Percentiles rank a stretch among this genome's conserved stretches.
Evolutionary conservation across 1,139 yeast species (phyloP).

Genomic region (Sugiyamaella pinicola): DNA sequence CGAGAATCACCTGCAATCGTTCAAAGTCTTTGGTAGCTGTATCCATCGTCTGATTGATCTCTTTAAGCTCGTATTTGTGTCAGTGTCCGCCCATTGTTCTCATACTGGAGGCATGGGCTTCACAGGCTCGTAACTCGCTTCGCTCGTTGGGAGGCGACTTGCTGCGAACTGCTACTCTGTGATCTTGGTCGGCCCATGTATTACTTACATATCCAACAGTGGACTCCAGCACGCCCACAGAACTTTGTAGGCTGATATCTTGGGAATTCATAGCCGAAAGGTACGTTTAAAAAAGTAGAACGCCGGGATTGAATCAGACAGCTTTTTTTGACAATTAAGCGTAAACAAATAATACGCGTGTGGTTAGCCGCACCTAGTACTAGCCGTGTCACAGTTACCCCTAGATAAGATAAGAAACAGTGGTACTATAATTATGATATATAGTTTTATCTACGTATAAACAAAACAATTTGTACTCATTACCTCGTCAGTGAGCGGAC

Average conservation of each 20-base stretch:
- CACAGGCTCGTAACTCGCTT: too few species aligned
- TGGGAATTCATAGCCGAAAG: slow-evolving; percentile 6
- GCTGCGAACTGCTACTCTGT: too few species aligned
- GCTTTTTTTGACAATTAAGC: too few species aligned
- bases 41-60: slow-evolving; percentile 29
- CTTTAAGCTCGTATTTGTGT: slow-evolving; percentile 21
- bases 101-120: too few species aligned
- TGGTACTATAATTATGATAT: background rate
- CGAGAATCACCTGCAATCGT: slow-evolving; percentile 31
- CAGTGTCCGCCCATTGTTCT: too few species aligned
- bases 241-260: slow-evolving; percentile 12
- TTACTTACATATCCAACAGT: slow-evolving; percentile 17
- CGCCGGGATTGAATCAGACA: too few species aligned
- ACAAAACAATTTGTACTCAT: slow-evolving; percentile 7
- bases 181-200: too few species aligned
- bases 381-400: background rate
- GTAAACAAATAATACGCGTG: slow-evolving; percentile 9
- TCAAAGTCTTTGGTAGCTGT: slow-evolving; percentile 32
- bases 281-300: background rate
- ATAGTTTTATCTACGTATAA: too few species aligned
- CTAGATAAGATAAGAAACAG: slow-evolving; percentile 7
- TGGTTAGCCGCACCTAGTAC: background rate
- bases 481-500: slow-evolving; percentile 51
- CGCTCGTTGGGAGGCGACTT: too few species aligned
- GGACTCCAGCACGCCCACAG: slow-evolving; percentile 12